phyloP scores from a whole-genome alignment of 2,329 filamentous ascomycete species.

The Talaromyces atroroseus region DNA sequence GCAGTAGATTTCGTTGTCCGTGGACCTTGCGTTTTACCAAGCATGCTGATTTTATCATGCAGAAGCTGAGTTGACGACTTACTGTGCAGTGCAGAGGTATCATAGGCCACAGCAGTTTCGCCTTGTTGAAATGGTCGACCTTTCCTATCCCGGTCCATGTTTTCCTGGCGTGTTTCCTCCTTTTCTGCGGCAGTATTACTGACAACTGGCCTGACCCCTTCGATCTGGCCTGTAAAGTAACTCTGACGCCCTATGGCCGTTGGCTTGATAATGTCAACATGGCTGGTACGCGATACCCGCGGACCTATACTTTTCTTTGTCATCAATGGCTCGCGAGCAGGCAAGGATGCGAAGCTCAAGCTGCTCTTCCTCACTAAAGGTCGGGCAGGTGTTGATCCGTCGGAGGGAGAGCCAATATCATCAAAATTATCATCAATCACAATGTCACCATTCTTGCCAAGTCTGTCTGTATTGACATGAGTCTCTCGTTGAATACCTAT shows the following conservation, averaged over 20 bases:
- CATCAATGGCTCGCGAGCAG: conserved; percentile 79
- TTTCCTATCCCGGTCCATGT: conserved; percentile 51
- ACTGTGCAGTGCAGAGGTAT: conserved; percentile 59
- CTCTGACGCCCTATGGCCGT: conserved; percentile 54
- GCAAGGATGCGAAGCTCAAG: conserved; percentile 86
- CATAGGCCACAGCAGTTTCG: conserved; percentile 46
- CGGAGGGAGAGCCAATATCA: conserved; percentile 45
- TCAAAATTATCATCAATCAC: conserved; percentile 35
- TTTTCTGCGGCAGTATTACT: conserved; percentile 24
- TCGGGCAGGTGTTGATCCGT: conserved; percentile 46
- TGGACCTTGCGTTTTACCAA: conserved; percentile 51
- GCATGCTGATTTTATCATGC: conserved; percentile 83
- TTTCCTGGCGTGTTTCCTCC: conserved; percentile 37
- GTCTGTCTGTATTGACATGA: conserved; percentile 16
- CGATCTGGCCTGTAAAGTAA: conserved; percentile 67
- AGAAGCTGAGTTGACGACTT: conserved; percentile 92
- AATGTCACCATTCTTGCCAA: conserved; percentile 23
- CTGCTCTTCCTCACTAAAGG: conserved; percentile 80
- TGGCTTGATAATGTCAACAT: conserved; percentile 58
- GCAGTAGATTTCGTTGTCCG: conserved; percentile 44
- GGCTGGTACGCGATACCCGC: conserved; percentile 68
- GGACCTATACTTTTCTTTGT: conserved; percentile 77
- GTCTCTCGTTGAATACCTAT: conserved; percentile 13
- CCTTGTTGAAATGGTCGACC: conserved; percentile 45
- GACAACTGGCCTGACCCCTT: conserved; percentile 45